Base-by-base conservation (phyloP, 2,329 filamentous ascomycete genomes). In the Talaromyces sp. region DNA sequence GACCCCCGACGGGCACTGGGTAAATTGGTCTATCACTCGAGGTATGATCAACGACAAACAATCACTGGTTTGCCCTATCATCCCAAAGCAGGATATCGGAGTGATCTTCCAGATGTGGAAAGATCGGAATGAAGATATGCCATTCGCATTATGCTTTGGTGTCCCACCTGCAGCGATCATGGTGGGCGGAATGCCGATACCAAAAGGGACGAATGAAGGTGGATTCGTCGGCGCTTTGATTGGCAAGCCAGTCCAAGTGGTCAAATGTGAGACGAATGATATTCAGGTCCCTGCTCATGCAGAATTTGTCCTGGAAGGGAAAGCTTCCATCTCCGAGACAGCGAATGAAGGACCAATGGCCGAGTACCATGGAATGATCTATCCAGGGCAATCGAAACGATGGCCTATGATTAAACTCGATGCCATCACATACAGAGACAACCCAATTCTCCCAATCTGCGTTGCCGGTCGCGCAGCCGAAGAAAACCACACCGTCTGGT, bases 171-270 rank as follows among this genome's bases (percentile, higher is more conserved):
- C 60, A 10, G 60, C 60, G 10, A 57, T 56, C 10, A 52, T 58
- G 54, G 55, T 56, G 0, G 70, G 69, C 19, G 47, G 50, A 2
- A 78, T 80, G 76, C 79, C 78, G 0, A 63, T 80, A n/a, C 79
- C 80, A 0, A 75, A 77, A 16, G 77, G 78, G 0, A 66, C 81
- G 1, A 74, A 74, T 0, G 80, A 82, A 62, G 74, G 72, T 3
- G 78, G 70, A 3, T 82, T 80, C 47, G 67, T 81, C 8, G 79
- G 57, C 24, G 56, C 61, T 19, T 43, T 64, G 17, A 46, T 47
- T 4, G 58, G 56, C 11, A 46, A 39, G 4, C 58, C 58, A 10
- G 42, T 63, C 10, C 54, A 60, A 30, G 48, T 62, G 16, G 55
- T 61, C 2, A 61, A 64, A 20, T 64, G 62, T 32, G 62, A 63